These are phyloP conservation scores for Marchantia paleacea DNA, from an alignment of 225 moss, liverwort and hornwort genomes.

Conservation along the genomic window DNA sequence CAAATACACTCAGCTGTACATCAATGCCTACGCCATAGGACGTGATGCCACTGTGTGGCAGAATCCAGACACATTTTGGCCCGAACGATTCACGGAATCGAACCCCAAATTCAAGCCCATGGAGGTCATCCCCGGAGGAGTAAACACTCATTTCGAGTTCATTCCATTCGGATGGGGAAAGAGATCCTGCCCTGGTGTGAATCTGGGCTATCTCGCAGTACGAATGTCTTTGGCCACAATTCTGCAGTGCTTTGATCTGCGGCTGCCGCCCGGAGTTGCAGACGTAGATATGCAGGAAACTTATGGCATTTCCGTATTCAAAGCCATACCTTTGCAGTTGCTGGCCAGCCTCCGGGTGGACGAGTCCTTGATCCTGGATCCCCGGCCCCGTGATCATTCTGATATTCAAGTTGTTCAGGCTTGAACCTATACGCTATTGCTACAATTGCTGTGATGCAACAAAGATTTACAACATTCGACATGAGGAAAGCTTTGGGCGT, in stretches of 20 bases:
- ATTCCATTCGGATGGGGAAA: conserved; percentile 7
- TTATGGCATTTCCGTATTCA: neutral
- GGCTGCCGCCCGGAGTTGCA: too few relatives aligned
- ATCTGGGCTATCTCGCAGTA: neutral
- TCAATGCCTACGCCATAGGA: conserved; percentile 14
- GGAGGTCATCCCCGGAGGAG: neutral
- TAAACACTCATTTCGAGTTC: neutral
- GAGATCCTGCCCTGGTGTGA: conserved; percentile 12
- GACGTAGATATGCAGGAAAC: neutral
- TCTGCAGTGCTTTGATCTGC: neutral
- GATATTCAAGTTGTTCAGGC: too few relatives aligned
- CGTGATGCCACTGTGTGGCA: conserved; percentile 21
- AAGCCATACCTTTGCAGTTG: neutral
- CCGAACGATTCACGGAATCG: conserved; percentile 17
- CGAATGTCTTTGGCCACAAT: neutral
- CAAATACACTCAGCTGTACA: neutral
- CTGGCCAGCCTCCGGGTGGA: neutral
- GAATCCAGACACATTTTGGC: conserved; percentile 1
- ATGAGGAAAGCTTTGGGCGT: too few relatives aligned
- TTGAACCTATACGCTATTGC: too few relatives aligned
- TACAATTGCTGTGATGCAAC: too few relatives aligned
- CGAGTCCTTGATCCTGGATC: neutral
- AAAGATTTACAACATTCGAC: too few relatives aligned
- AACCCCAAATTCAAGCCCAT: neutral
- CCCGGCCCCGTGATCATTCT: too few relatives aligned